A percentile compares a stretch with the other conserved stretches of the same genome.
Conservation (phyloP, 371 early-diverging fungal species). For the Syncephalastrum racemosum region DNA sequence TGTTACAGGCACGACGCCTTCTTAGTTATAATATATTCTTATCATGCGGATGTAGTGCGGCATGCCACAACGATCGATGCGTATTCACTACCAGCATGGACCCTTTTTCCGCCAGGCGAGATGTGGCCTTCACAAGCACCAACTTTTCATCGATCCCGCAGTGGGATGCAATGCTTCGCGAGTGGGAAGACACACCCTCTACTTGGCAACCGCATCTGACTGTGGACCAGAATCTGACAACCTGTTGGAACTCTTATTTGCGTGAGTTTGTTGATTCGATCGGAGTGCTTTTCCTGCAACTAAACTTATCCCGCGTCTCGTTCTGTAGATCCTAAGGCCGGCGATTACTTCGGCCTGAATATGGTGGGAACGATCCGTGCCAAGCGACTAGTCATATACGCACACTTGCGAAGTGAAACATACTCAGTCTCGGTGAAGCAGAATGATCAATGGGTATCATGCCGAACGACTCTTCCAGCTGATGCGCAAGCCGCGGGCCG, state of each 20-base stretch:
- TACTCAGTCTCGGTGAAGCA: too few relatives aligned
- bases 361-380: slow-evolving; percentile 45
- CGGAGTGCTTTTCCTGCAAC: not conserved
- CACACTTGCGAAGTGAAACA: too few relatives aligned
- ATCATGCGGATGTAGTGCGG: slow-evolving; percentile 1
- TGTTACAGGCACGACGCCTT: not conserved
- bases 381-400: slow-evolving; percentile 24
- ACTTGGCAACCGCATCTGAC: slow-evolving; percentile 50
- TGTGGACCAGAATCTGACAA: slow-evolving; percentile 53
- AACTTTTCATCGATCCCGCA: slow-evolving; percentile 41
- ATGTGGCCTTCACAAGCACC: slow-evolving; percentile 24
- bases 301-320: not conserved
- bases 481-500: not conserved
- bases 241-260: slow-evolving; percentile 56
- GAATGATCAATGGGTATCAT: too few relatives aligned
- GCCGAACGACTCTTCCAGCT: too few relatives aligned
- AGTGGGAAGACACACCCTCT: slow-evolving; percentile 26
- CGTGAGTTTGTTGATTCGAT: slow-evolving; percentile 19
- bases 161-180: slow-evolving; percentile 33
- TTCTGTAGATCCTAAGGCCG: slow-evolving; percentile 25
- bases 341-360: slow-evolving; percentile 51
- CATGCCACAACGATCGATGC: slow-evolving; percentile 57
- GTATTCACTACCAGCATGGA: slow-evolving; percentile 57
- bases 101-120: slow-evolving; percentile 33
- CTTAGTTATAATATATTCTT: not conserved